A percentile compares a stretch with the other conserved stretches of the same genome.
phyloP scores from a whole-genome alignment of 495 filamentous ascomycete species.

The Neurospora sp. region DNA sequence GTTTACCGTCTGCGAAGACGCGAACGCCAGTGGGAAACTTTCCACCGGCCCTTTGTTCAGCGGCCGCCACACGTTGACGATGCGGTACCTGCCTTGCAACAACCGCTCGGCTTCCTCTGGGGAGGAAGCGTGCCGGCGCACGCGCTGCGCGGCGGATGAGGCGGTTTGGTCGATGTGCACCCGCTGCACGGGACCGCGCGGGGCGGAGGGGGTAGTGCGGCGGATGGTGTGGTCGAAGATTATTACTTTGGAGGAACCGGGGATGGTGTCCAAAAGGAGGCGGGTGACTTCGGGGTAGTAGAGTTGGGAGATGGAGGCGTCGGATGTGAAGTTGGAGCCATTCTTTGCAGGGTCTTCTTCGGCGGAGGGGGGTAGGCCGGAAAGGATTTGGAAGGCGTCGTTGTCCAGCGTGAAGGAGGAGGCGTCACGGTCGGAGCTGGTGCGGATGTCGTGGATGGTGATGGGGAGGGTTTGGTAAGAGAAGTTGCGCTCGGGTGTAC shows the following conservation, averaged over 20 bases:
- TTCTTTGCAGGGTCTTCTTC: no score
- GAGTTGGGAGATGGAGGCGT: constrained; percentile 48
- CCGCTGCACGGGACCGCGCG: constrained; percentile 53
- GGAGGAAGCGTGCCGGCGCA: constrained; percentile 46
- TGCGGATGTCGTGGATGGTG: constrained; percentile 53
- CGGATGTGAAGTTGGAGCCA: constrained; percentile 49
- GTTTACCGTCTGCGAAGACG: constrained; percentile 46
- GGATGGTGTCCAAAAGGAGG: constrained; percentile 48
- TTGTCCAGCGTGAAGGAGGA: constrained; percentile 53
- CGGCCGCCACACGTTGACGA: constrained; percentile 84
- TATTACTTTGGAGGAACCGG: constrained; percentile 51
- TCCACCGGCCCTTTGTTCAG: constrained; percentile 60
- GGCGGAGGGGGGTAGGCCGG: constrained; percentile 36
- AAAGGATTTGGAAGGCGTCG: constrained; percentile 58
- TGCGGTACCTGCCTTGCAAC: constrained; percentile 55
- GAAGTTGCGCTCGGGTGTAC: constrained; percentile 47
- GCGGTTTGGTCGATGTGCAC: constrained; percentile 82
- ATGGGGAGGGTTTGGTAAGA: constrained; percentile 45
- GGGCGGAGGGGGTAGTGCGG: constrained; percentile 39
- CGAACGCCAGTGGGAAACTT: constrained; percentile 60
- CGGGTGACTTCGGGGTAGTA: constrained; percentile 80
- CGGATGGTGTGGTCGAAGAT: constrained; percentile 92
- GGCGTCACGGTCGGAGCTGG: constrained; percentile 5
- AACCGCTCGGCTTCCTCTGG: constrained; percentile 46
- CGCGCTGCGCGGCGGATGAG: constrained; percentile 51